Percentiles rank a stretch among this genome's conserved stretches.
phyloP scores from a whole-genome alignment of 2,329 filamentous ascomycete genomes.

The Elsinoe australis region DNA sequence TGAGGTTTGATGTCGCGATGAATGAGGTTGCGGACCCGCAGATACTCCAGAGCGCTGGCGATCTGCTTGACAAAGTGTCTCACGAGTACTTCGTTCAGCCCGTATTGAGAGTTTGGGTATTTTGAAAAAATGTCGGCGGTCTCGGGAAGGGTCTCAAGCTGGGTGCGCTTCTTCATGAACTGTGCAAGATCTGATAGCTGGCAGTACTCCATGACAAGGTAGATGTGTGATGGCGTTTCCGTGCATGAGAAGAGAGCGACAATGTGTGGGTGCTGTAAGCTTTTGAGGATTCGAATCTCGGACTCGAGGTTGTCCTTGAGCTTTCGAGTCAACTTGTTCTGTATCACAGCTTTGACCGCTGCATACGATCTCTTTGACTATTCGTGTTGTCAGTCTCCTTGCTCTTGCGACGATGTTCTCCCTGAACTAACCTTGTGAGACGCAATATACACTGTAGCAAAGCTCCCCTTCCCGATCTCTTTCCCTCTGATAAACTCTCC shows the following conservation, averaged over 20 bases:
- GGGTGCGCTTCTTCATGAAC: slow-evolving; percentile 91
- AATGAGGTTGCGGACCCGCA: slow-evolving; percentile 77
- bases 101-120: slow-evolving; percentile 78
- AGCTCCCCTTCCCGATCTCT: slow-evolving; percentile 95
- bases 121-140: slow-evolving; percentile 87
- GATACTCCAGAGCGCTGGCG: slow-evolving; percentile 80
- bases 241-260: slow-evolving; percentile 92
- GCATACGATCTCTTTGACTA: slow-evolving; percentile 62
- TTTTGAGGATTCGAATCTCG: slow-evolving; percentile 93
- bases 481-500: slow-evolving; percentile 75
- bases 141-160: slow-evolving; percentile 67
- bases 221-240: slow-evolving; percentile 79
- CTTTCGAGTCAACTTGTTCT: slow-evolving; percentile 86
- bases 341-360: slow-evolving; percentile 93
- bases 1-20: slow-evolving; percentile 97
- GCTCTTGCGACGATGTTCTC: too few species aligned
- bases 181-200: slow-evolving; percentile 87
- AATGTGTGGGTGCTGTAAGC: slow-evolving; percentile 90
- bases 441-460: slow-evolving; percentile 75
- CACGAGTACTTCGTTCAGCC: slow-evolving; percentile 93
- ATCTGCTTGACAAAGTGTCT: slow-evolving; percentile 96
- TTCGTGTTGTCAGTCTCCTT: neutral
- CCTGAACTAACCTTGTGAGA: slow-evolving; percentile 31
- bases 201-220: slow-evolving; percentile 98
- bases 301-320: slow-evolving; percentile 91